Percentiles rank a stretch among this genome's conserved stretches.
phyloP scores from a whole-genome alignment of 2,329 filamentous ascomycete species.

The Colletotrichum noveboracense region DNA sequence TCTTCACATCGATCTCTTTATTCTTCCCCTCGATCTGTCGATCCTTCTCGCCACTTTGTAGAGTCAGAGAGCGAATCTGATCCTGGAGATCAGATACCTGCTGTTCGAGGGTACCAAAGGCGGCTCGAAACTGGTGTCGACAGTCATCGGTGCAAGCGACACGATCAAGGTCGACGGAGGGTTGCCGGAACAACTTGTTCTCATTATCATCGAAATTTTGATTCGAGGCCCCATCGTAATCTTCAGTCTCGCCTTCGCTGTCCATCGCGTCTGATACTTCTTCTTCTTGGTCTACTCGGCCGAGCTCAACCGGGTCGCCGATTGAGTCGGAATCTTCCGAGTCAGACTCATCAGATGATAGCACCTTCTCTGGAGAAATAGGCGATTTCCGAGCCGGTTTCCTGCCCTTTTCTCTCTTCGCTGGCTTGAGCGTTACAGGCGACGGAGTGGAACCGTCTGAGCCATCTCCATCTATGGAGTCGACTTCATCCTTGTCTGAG shows the following conservation, averaged over 20 bases:
- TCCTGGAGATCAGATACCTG: background rate
- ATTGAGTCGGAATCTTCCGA: background rate
- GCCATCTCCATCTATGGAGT: background rate
- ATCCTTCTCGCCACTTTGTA: background rate
- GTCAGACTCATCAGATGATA: background rate
- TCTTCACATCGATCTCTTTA: background rate
- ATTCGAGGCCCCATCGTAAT: background rate
- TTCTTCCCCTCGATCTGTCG: background rate
- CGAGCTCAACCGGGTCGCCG: background rate
- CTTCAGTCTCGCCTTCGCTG: background rate
- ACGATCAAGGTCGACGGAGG: background rate
- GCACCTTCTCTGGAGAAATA: background rate
- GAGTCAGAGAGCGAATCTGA: background rate
- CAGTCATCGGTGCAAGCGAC: background rate
- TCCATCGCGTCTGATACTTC: background rate
- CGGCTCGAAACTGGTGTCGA: background rate
- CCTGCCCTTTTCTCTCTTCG: background rate
- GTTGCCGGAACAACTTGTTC: background rate
- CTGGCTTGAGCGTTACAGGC: background rate
- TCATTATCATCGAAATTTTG: background rate
- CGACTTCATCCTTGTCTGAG: constrained; percentile 11
- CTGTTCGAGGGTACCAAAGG: background rate
- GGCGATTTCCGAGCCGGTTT: background rate
- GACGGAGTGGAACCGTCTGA: background rate
- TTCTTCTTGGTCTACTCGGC: background rate